Conservation (phyloP, 73 alveolate species). For the Breviolum minutum region DNA sequence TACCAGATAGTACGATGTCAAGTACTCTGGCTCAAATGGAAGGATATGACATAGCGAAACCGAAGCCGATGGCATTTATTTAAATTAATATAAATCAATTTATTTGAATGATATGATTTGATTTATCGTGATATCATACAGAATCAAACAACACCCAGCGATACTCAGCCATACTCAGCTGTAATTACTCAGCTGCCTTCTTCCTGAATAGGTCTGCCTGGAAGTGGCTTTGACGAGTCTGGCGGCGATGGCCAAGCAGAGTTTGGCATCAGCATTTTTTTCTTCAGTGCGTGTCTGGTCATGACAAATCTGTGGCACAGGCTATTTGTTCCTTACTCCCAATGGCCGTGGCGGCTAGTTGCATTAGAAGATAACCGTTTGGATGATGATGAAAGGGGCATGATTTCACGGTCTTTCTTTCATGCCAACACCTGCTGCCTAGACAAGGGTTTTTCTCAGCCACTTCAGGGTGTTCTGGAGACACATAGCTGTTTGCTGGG, state of each 20-base stretch:
- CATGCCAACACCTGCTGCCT: background rate
- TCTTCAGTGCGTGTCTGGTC: background rate
- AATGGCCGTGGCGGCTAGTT: constrained; percentile 12
- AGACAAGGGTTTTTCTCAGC: background rate
- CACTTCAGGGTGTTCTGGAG: background rate
- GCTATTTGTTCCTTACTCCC: background rate
- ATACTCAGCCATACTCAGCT: no score
- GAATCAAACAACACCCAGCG: no score
- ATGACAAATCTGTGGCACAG: background rate
- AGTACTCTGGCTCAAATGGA: no score
- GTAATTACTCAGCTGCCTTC: no score
- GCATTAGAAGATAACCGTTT: background rate
- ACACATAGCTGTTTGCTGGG: background rate
- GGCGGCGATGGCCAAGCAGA: background rate
- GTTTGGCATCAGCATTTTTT: background rate
- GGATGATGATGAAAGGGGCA: background rate
- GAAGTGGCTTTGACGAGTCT: background rate
- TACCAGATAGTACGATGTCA: no score
- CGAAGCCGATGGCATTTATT: no score
- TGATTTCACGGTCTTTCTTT: background rate
- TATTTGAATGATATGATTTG: no score
- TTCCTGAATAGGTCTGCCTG: background rate
- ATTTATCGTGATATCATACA: no score
- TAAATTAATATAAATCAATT: no score
- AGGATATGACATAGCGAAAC: no score